A percentile compares a stretch with the other conserved stretches of the same genome.
These are phyloP conservation scores for Camellia sinensis DNA, from an alignment of 148 eudicot species.

Conservation along the genomic window DNA sequence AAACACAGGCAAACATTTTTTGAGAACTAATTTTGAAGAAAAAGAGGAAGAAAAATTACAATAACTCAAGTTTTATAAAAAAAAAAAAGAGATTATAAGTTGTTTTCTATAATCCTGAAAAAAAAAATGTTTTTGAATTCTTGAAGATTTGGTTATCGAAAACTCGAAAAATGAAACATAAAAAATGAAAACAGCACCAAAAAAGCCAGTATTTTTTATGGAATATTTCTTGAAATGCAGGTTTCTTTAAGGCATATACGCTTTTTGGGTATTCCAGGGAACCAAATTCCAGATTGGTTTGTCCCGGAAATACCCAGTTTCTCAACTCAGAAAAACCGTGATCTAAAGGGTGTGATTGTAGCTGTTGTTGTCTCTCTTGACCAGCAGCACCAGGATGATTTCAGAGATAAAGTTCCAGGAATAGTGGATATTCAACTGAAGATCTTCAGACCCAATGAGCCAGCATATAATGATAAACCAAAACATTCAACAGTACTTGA, in stretches of 20 bases:
- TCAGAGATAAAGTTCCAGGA: slow-evolving; percentile 24
- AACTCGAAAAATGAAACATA: too few relatives aligned
- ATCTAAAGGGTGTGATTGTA: slow-evolving; percentile 38
- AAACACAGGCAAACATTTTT: too few relatives aligned
- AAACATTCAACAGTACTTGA: slow-evolving; percentile 23
- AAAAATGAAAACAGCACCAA: too few relatives aligned
- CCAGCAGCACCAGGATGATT: slow-evolving; percentile 11
- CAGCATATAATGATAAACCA: too few relatives aligned
- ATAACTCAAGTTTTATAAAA: too few relatives aligned
- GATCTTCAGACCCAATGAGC: slow-evolving; percentile 23
- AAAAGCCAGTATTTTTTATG: background rate
- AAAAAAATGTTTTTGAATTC: too few relatives aligned
- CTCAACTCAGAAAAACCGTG: slow-evolving; percentile 28
- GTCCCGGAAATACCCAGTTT: slow-evolving; percentile 26
- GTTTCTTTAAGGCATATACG: slow-evolving; percentile 37
- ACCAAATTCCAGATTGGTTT: slow-evolving; percentile 53
- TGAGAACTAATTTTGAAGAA: too few relatives aligned
- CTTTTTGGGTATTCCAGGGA: slow-evolving; percentile 46
- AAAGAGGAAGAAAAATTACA: too few relatives aligned
- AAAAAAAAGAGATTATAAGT: too few relatives aligned
- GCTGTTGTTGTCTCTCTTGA: slow-evolving; percentile 45
- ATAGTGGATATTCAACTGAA: slow-evolving; percentile 31
- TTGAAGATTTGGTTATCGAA: too few relatives aligned
- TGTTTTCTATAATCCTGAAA: too few relatives aligned
- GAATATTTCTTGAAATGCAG: slow-evolving; percentile 25